Conservation (phyloP, 2,329 filamentous ascomycete species). For the Aspergillus pseudotamarii region DNA sequence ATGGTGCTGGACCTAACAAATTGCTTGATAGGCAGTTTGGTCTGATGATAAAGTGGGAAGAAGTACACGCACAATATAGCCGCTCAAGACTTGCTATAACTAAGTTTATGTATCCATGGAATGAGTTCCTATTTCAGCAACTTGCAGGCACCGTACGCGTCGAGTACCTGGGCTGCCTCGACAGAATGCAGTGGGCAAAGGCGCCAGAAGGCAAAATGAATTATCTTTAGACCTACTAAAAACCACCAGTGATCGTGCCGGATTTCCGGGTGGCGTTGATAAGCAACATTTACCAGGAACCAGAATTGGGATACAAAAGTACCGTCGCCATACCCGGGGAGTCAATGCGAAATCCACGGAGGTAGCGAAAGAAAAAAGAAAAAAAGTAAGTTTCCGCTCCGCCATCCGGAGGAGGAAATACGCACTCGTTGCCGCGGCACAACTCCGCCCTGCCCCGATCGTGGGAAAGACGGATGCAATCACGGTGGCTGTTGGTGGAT, state of each 20-base stretch:
- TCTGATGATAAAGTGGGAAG: background rate
- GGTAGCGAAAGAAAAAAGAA: too few species aligned
- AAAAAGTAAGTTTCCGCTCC: background rate
- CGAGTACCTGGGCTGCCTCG: background rate
- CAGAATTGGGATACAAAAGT: background rate
- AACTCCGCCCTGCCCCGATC: background rate
- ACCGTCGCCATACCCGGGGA: background rate
- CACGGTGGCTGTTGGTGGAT: background rate
- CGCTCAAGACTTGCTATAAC: background rate
- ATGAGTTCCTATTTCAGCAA: background rate
- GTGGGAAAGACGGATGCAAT: background rate
- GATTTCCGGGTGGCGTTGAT: background rate
- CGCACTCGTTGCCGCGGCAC: background rate
- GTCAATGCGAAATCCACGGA: background rate
- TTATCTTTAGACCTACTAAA: background rate
- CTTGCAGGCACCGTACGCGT: background rate
- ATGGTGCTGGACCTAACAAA: background rate
- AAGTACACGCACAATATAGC: background rate
- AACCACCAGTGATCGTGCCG: background rate
- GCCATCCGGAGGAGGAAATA: background rate
- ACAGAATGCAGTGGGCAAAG: background rate
- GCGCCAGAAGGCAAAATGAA: background rate
- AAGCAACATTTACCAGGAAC: background rate
- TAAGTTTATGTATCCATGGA: background rate
- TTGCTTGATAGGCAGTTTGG: background rate